Evolutionary conservation across 306 rosid genomes (phyloP).

Genomic region (Vachellia collinsii): DNA sequence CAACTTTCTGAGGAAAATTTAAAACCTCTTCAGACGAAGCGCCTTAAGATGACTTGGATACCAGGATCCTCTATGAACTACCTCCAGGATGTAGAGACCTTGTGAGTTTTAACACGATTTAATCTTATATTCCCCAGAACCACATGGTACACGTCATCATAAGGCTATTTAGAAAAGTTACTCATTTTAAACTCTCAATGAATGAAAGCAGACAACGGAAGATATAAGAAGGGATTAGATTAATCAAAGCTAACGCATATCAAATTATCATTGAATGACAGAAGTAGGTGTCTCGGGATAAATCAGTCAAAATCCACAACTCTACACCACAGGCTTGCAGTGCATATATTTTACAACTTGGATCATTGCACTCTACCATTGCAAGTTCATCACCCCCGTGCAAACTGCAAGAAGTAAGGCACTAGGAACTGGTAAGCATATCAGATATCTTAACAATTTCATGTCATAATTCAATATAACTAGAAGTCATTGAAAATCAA

Average conservation of each 20-base stretch:
- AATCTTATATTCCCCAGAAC: neutral
- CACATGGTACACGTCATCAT: neutral
- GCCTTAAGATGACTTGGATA: neutral
- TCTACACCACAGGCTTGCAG: neutral
- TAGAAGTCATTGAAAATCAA: neutral
- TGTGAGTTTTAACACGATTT: neutral
- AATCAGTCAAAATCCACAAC: slow-evolving; percentile 22
- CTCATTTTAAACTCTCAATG: neutral
- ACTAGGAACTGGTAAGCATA: neutral
- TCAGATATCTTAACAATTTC: neutral
- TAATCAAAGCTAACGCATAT: slow-evolving; percentile 6
- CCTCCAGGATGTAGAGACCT: neutral
- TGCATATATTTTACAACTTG: slow-evolving; percentile 36
- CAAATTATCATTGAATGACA: slow-evolving; percentile 2
- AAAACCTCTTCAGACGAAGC: too few species aligned
- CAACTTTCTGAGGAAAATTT: neutral
- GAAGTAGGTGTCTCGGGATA: slow-evolving; percentile 15
- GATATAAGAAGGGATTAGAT: neutral
- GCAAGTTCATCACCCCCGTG: slow-evolving; percentile 15
- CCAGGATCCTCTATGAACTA: neutral
- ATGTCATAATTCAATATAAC: neutral
- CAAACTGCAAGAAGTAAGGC: slow-evolving; percentile 8
- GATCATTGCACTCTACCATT: slow-evolving; percentile 3
- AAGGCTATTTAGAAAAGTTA: neutral
- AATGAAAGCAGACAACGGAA: neutral